Evolutionary conservation across 768 basidiomycete species (phyloP).

Genomic region (Boletus tomentosulus): DNA sequence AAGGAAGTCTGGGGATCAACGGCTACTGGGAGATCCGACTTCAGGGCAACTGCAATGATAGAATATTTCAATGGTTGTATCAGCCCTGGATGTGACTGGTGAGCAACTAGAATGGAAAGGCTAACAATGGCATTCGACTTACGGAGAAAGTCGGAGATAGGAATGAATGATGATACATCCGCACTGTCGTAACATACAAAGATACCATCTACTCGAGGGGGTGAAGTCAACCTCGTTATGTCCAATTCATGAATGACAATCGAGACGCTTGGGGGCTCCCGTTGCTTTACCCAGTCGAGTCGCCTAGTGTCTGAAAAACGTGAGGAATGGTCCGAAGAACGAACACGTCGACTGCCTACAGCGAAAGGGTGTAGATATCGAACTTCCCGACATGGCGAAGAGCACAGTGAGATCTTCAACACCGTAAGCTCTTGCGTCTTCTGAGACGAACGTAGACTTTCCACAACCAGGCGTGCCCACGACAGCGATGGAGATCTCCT

Average conservation of each 20-base stretch:
- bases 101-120: constrained; percentile 8
- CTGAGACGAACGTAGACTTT: constrained; percentile 77
- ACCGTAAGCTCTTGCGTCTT: constrained; percentile 64
- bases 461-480: constrained; percentile 78
- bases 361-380: constrained; percentile 34
- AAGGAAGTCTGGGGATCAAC: constrained; percentile 56
- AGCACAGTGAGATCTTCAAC: constrained; percentile 41
- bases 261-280: constrained; percentile 41
- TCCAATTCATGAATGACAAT: constrained; percentile 56
- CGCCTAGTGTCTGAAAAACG: constrained; percentile 31
- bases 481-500: constrained; percentile 62
- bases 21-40: constrained; percentile 62
- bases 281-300: constrained; percentile 31
- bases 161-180: constrained; percentile 54
- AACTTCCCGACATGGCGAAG: constrained; percentile 31
- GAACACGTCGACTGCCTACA: constrained; percentile 31
- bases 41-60: constrained; percentile 80
- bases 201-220: constrained; percentile 68
- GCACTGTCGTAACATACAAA: constrained; percentile 85
- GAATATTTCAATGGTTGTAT: constrained; percentile 57
- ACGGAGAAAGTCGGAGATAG: constrained; percentile 70
- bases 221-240: constrained; percentile 49
- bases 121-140: constrained; percentile 31
- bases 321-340: constrained; percentile 17
- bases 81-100: constrained; percentile 40